Percentiles rank a stretch among this genome's conserved stretches.
Conservation (phyloP, 2,329 filamentous ascomycete genomes). For the Penicillium paneum region DNA sequence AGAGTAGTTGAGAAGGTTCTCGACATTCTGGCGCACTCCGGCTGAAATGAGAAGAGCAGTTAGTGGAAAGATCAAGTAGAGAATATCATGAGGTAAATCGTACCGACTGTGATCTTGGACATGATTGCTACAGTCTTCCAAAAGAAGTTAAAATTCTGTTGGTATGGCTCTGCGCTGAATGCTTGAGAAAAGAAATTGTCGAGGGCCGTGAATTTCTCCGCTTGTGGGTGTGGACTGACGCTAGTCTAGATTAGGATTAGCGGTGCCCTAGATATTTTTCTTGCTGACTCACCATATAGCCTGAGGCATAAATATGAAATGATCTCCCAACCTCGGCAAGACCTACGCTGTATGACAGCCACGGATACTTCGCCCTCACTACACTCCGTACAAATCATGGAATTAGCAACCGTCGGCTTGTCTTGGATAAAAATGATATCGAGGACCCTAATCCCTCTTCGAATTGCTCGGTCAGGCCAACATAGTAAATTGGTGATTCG, state of each 20-base stretch:
- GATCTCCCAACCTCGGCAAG: not conserved
- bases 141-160: constrained; percentile 69
- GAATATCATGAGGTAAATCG: constrained; percentile 21
- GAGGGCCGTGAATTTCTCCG: constrained; percentile 33
- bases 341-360: not conserved
- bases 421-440: not conserved
- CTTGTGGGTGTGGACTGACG: constrained; percentile 35
- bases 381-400: constrained; percentile 16
- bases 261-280: constrained; percentile 20
- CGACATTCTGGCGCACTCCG: constrained; percentile 93
- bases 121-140: constrained; percentile 75
- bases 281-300: constrained; percentile 10
- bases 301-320: not conserved
- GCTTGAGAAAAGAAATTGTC: constrained; percentile 29
- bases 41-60: constrained; percentile 46
- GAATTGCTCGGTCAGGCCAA: not conserved
- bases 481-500: not conserved
- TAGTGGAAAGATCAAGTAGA: constrained; percentile 10
- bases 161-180: constrained; percentile 62
- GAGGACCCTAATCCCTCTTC: not conserved
- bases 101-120: constrained; percentile 59
- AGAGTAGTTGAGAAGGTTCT: constrained; percentile 92
- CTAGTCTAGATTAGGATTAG: constrained; percentile 33
- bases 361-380: constrained; percentile 7
- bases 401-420: not conserved